A percentile compares a stretch with the other conserved stretches of the same genome.
Conservation (phyloP, 2,329 filamentous ascomycete species). For the Didymella exigua region DNA sequence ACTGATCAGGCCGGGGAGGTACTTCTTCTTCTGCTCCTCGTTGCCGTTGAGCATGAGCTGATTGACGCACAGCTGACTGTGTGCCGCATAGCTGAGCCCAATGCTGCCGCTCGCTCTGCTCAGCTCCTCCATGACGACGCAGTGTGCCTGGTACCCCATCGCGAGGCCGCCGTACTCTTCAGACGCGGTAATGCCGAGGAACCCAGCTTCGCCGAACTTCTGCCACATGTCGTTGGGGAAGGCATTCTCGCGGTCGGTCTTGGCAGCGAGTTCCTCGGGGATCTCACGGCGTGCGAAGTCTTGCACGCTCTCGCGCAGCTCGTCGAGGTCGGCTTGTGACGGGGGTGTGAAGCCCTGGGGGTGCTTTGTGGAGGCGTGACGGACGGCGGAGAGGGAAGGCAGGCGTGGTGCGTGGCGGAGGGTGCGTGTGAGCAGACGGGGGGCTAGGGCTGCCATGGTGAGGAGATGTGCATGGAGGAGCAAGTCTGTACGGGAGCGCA, state of each 20-base stretch:
- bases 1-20: constrained; percentile 79
- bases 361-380: constrained; percentile 70
- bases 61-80: constrained; percentile 95
- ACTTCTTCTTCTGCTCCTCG: constrained; percentile 76
- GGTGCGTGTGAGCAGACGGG: constrained; percentile 46
- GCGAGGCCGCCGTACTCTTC: constrained; percentile 87
- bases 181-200: constrained; percentile 91
- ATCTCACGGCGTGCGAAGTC: constrained; percentile 91
- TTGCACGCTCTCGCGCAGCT: constrained; percentile 82
- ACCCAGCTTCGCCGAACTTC: constrained; percentile 88
- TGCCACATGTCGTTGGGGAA: constrained; percentile 93
- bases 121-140: constrained; percentile 92
- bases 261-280: constrained; percentile 77
- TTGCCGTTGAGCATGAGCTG: constrained; percentile 91
- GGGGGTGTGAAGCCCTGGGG: constrained; percentile 72
- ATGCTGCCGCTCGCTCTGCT: constrained; percentile 84
- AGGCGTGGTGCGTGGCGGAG: constrained; percentile 43
- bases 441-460: constrained; percentile 42
- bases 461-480: constrained; percentile 6
- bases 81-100: constrained; percentile 90
- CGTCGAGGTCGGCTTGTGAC: constrained; percentile 72
- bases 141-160: constrained; percentile 97
- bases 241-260: constrained; percentile 82
- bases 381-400: constrained; percentile 26
- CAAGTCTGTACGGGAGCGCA: background rate